Conservation (phyloP, 306 rosid genomes). For the Inga leiocalycina region DNA sequence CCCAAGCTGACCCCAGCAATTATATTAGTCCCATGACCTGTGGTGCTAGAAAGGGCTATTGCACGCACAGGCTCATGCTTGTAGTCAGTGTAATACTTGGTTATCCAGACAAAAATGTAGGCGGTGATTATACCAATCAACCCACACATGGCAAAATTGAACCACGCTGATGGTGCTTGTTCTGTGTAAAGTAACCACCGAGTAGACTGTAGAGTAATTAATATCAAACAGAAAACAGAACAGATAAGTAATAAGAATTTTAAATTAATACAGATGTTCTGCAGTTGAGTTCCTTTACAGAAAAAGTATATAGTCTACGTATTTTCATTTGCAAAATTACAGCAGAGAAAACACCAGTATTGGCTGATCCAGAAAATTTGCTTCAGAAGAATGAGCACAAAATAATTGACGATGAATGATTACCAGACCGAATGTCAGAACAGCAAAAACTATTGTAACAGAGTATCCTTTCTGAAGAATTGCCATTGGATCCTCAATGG, state of each 20-base stretch:
- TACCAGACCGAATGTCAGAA: constrained; percentile 92
- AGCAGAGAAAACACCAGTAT: constrained; percentile 10
- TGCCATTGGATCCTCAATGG: constrained; percentile 93
- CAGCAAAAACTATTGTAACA: constrained; percentile 82
- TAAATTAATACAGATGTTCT: constrained; percentile 27
- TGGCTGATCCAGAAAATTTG: constrained; percentile 27
- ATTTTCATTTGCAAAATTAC: constrained; percentile 18
- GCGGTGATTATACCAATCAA: constrained; percentile 96
- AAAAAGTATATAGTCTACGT: constrained; percentile 6
- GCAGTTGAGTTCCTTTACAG: constrained; percentile 17
- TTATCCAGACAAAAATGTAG: constrained; percentile 82
- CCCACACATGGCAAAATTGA: constrained; percentile 96
- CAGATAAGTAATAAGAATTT: constrained; percentile 17
- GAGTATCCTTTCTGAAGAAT: constrained; percentile 97
- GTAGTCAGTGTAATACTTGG: constrained; percentile 96
- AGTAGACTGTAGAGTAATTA: constrained; percentile 71
- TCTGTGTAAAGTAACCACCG: constrained; percentile 95
- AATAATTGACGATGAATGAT: constrained; percentile 40
- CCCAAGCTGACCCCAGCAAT: constrained; percentile 99
- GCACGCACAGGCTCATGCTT: constrained; percentile 97
- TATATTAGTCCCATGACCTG: constrained; percentile 98
- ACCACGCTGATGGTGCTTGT: constrained; percentile 99
- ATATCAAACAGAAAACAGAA: constrained; percentile 33
- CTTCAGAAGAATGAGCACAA: constrained; percentile 23
- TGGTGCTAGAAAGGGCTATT: constrained; percentile 89